Base-by-base conservation (phyloP, 768 basidiomycete genomes). In the Megacollybia marginata region DNA sequence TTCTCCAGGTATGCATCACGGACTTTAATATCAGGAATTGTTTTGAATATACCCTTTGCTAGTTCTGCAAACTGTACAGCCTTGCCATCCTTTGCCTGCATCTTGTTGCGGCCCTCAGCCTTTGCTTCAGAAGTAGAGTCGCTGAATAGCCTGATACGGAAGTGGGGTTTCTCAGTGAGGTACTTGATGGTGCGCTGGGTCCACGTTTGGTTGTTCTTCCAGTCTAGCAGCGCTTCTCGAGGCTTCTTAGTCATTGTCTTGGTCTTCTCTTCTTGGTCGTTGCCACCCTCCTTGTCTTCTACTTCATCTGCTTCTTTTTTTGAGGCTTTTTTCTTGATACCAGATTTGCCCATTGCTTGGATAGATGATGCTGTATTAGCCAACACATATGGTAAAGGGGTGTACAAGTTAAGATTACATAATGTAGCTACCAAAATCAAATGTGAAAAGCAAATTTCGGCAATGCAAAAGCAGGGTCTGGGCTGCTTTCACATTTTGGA, bases 81-180 rank as follows among this genome's bases (percentile, higher is more conserved):
- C 23, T 28, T 28, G 23, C 23, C 23, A 28, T 28, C 23, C 23
- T 28, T 28, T n/a, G n/a, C n/a, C n/a, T n/a, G 36, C 16, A 16
- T 16, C 32, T 51, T 55, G 19, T 34, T 33, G 16, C 49, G 45
- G 20, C 33, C 44, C 16, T 55, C 49, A 28, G 42, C 48, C 48
- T 55, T 55, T 16, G 53, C 55, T 18, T 54, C 54, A 15, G 42
- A 33, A 13, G 49, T 51, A 11, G 55, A 48, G 44, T 56, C 54
- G 13, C 46, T 48, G 40, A 56, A 56, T 10, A 56, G 43, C 40
- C 48, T 51, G 44, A 54, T 19, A 23, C 16, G 18, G 11, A 44
- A 44, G 20, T 44, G 20, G 32, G 32, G 20, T 19, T 44, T 44
- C 20, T 44, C 19, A 20, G 13, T 44, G 13, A 44, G 44, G 32